Evolutionary conservation across 2,329 filamentous ascomycete species (phyloP), one percentile per base, ranked within the genome.

Genomic region (Colletotrichum destructivum): DNA sequence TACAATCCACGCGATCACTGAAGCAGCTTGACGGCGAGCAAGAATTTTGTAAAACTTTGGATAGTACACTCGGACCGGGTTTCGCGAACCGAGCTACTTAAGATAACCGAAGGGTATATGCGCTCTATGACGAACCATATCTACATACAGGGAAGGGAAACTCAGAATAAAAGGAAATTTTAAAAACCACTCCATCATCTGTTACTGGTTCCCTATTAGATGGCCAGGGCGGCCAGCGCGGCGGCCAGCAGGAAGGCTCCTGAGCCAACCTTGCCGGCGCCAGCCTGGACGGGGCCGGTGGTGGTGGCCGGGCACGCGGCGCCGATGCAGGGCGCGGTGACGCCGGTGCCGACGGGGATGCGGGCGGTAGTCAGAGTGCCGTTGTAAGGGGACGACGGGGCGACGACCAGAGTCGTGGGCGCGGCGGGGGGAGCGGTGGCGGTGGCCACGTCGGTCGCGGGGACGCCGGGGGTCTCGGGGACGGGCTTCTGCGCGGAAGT

Each of bases 241-340:
- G 59, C 69, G 21, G 40, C 69, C 65, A 69, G 21, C 16, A 56
- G 4, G 9, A 71, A 3, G 3, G 44, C 40, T 13, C 69, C 54
- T 2, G 69, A 60, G 54, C 52, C 35, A 3, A 71, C 13, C 59
- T 69, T 71, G 18, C 54, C 65, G 2, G 69, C 59, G n/a, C 65
- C 54, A 12, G 69, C 69, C 59, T 60, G 65, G 5, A 71, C 69
- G 16, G 65, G 65, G 2, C 69, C 69, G 46, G 65, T 71, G 4
- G 69, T 71, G 5, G 69, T 69, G 18, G 69, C 69, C 2, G 69
- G 65, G 69, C 69, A 71, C 8, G 59, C 52, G 40, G 65, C 46
- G 31, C 69, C 69, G 21, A 69, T 49, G 35, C 69, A 71, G 2
- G 69, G 69, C 11, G 59, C 23, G 2, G 49, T 16, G 9, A 35